Percentiles rank a stretch among this genome's conserved stretches.
These are phyloP conservation scores for Syzygium grande DNA, from an alignment of 345 rosid species.

Conservation along the genomic window DNA sequence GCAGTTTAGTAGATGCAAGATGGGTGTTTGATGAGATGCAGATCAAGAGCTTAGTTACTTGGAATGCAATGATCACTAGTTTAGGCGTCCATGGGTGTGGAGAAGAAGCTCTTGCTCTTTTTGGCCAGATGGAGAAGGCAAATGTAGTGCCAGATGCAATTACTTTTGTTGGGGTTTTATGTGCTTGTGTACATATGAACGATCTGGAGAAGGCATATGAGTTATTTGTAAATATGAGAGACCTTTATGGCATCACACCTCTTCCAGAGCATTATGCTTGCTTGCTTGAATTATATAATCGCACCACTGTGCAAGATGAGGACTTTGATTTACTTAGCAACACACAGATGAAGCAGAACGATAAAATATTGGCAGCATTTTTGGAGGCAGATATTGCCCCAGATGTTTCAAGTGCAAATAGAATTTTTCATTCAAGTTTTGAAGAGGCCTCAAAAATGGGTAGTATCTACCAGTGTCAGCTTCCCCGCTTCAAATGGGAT, in stretches of 20 bases:
- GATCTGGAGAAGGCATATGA: slow-evolving; percentile 33
- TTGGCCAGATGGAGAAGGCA: slow-evolving; percentile 42
- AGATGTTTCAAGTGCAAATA: background rate
- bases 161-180: slow-evolving; percentile 68
- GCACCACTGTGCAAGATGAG: slow-evolving; percentile 19
- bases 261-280: slow-evolving; percentile 48
- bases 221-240: slow-evolving; percentile 40
- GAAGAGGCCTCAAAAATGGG: background rate
- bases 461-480: slow-evolving; percentile 3
- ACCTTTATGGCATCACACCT: slow-evolving; percentile 37
- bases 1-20: slow-evolving; percentile 48
- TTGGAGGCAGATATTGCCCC: background rate
- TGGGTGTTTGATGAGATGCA: slow-evolving; percentile 44
- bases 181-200: slow-evolving; percentile 49
- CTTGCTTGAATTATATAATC: slow-evolving; percentile 50
- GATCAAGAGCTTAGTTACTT: slow-evolving; percentile 50
- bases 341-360: slow-evolving; percentile 8
- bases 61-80: slow-evolving; percentile 81
- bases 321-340: slow-evolving; percentile 5
- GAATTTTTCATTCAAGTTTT: background rate
- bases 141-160: slow-evolving; percentile 49
- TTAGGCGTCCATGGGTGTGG: slow-evolving; percentile 76
- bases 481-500: slow-evolving; percentile 28
- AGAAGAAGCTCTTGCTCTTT: slow-evolving; percentile 50
- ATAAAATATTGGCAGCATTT: slow-evolving; percentile 6